Evolutionary conservation across 805 yeast species (phyloP), one percentile per base, ranked within the genome.

Genomic region (Lachancea fermentati): DNA sequence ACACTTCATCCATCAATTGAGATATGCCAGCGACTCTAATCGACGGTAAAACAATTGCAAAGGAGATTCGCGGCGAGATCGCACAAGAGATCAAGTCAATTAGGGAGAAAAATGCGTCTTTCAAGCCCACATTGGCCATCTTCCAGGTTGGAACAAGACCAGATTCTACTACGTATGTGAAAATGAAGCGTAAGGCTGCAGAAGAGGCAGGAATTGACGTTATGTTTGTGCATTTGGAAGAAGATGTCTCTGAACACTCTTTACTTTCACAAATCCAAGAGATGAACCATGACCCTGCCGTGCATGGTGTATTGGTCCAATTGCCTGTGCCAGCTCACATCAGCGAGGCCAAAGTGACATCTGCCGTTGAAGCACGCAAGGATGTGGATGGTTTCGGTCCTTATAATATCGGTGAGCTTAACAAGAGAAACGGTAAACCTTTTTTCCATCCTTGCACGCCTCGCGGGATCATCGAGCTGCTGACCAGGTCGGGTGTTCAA

Each of bases 341-440:
- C 43, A 77, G 85, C 58, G 97, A 91, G 68, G 78, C 82, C 34
- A 63, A 65, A 35, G 72, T 93, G 50, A 93, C 97, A 35, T 79
- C 81, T 55, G 73, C 88, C 1, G 97, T 91, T n/a, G 65, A 72
- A 8, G 75, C 85, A 12, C 78, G 74, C 32, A 91, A 91, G 67
- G 98, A 91, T 56, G 96, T 93, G 34, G 98, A 91, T 62, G 98
- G 98, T 2, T 93, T 91, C 56, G 93, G 89, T 32, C 79, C 88
- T 41, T 73, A 71, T 54, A 93, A 93, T 62, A 79, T 86, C 42
- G 97, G 97, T 45, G 97, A 91, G 58, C 73, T 91, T 44, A 77
- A 89, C 52, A 87, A 88, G 65, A 79, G 85, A 50, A 86, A 86
- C 39, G 96, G 97, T 16, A 59, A 68, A 28, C 96, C 97, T 24